Percentiles rank a stretch among this genome's conserved stretches.
Conservation (phyloP, 495 filamentous ascomycete species). For the Penicillium simplicissimum region DNA sequence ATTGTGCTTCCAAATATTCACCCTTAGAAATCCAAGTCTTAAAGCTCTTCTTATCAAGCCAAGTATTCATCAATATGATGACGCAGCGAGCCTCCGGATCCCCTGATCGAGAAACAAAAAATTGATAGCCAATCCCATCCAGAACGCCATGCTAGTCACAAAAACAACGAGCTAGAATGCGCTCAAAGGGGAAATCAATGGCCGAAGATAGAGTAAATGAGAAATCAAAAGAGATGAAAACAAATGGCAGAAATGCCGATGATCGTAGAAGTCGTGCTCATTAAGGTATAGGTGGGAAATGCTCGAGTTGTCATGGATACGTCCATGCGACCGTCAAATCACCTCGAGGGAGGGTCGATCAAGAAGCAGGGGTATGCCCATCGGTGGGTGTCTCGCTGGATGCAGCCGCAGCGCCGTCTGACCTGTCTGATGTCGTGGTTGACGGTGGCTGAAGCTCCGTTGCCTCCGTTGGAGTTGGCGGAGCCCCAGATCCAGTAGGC, state of each 20-base stretch:
- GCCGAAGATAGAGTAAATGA: neutral
- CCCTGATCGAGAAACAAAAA: neutral
- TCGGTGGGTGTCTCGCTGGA: neutral
- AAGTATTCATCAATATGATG: neutral
- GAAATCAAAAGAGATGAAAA: neutral
- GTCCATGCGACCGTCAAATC: neutral
- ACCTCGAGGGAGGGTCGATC: neutral
- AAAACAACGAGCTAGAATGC: neutral
- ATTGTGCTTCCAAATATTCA: neutral
- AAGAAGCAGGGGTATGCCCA: conserved; percentile 10
- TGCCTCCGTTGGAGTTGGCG: conserved; percentile 13
- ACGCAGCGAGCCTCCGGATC: neutral
- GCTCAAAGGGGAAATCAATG: neutral
- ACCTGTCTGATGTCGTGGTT: conserved; percentile 10
- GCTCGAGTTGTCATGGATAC: neutral
- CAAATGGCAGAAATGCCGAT: neutral
- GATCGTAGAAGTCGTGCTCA: conserved; percentile 25
- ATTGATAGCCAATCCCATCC: neutral
- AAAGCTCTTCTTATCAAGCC: neutral
- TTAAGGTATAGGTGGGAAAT: conserved; percentile 1
- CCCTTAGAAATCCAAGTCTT: neutral
- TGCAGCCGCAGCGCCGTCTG: neutral
- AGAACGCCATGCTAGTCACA: neutral
- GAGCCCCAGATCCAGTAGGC: conserved; percentile 18
- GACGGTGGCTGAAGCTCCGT: neutral